These are phyloP conservation scores for Tetracentron sinense DNA, from an alignment of 164 flowering plant genomes.

Conservation along the genomic window DNA sequence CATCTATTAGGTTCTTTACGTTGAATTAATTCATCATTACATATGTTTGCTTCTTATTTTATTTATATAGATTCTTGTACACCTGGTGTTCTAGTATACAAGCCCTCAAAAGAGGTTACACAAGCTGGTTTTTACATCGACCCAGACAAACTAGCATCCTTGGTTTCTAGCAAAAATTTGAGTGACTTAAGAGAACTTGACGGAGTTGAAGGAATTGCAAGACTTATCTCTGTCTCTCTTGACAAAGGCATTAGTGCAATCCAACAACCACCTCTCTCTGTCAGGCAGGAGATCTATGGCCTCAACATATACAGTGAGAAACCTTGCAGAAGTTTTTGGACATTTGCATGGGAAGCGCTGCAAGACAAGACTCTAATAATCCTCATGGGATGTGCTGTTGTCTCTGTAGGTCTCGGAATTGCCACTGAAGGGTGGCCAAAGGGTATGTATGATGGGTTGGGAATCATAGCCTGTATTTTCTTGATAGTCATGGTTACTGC, in stretches of 20 bases:
- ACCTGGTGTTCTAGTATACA: background rate
- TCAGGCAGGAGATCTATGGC: constrained; percentile 9
- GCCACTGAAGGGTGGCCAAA: too few relatives aligned
- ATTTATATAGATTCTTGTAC: too few relatives aligned
- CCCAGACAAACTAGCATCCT: constrained; percentile 11
- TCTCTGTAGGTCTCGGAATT: too few relatives aligned
- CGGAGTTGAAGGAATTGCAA: constrained; percentile 14
- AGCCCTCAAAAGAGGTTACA: constrained; percentile 2
- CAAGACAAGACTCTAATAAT: constrained; percentile 19
- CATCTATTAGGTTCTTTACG: too few relatives aligned
- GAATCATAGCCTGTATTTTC: constrained; percentile 22
- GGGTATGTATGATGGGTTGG: too few relatives aligned
- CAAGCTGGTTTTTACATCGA: constrained; percentile 11
- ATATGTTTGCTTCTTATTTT: too few relatives aligned
- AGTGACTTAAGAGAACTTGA: background rate
- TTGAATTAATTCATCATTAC: too few relatives aligned
- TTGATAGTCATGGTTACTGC: constrained; percentile 26
- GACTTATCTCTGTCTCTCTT: background rate
- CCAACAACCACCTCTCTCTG: background rate
- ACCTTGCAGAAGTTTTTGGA: constrained; percentile 8
- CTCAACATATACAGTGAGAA: constrained; percentile 14
- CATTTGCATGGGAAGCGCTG: too few relatives aligned
- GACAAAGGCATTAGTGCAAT: constrained; percentile 2
- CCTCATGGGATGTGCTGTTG: constrained; percentile 19
- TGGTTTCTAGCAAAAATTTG: background rate